These are phyloP conservation scores for Aspergillus calidoustus DNA, from an alignment of 2,329 filamentous ascomycete genomes.

Conservation along the genomic window DNA sequence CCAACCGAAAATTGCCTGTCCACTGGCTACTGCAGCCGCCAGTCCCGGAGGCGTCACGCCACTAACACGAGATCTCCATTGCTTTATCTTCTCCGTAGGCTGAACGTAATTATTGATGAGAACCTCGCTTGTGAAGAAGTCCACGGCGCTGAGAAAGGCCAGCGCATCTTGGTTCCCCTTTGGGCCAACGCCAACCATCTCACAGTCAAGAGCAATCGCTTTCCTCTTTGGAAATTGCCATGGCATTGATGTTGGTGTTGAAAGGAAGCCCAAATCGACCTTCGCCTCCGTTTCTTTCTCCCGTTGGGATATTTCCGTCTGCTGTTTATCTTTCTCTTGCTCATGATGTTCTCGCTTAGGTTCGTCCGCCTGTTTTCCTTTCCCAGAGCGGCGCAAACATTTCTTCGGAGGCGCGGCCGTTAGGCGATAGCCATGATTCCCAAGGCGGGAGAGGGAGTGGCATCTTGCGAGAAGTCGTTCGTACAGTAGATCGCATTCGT, in stretches of 20 bases:
- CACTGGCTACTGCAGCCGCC: conserved; percentile 32
- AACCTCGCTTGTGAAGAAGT: conserved; percentile 53
- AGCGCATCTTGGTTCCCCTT: conserved; percentile 33
- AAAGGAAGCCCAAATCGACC: neutral
- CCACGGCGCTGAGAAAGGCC: conserved; percentile 48
- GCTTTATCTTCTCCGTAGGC: conserved; percentile 39
- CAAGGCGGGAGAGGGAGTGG: conserved; percentile 12
- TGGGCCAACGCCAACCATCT: conserved; percentile 49
- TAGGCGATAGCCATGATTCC: conserved; percentile 5
- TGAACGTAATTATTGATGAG: conserved; percentile 51
- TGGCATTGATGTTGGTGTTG: neutral
- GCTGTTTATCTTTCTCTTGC: neutral
- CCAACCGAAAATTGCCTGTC: conserved; percentile 48
- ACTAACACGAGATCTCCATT: conserved; percentile 48
- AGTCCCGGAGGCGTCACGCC: conserved; percentile 44
- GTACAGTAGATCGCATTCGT: conserved; percentile 1
- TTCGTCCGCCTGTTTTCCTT: neutral
- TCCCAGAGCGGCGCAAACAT: neutral
- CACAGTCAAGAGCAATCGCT: conserved; percentile 53
- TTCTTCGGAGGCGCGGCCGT: neutral
- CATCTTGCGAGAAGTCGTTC: conserved; percentile 14
- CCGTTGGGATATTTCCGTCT: neutral
- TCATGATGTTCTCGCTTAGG: neutral
- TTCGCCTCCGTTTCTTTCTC: neutral
- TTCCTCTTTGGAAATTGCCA: neutral